Evolutionary conservation across 2,329 filamentous ascomycete genomes (phyloP).

Genomic region (Ophiocordyceps camponoti-leonardi): DNA sequence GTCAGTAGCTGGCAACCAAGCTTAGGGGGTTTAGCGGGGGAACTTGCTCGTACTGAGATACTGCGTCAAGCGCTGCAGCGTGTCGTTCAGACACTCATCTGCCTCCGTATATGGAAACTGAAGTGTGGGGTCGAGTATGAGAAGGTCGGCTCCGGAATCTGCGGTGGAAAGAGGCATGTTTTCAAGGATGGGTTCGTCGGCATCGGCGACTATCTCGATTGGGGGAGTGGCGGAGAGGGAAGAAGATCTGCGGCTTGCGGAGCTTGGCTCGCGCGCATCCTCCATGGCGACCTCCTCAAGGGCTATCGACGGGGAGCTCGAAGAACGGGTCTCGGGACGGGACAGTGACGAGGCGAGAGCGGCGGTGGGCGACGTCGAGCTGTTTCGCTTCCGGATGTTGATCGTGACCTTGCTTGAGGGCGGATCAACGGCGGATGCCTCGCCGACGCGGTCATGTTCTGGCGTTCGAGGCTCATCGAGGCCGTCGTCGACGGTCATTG

Average conservation of each 20-base stretch:
- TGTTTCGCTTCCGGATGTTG: constrained; percentile 30
- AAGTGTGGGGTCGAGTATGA: constrained; percentile 21
- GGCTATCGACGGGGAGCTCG: not conserved
- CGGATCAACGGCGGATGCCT: constrained; percentile 16
- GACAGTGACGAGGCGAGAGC: not conserved
- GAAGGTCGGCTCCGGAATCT: constrained; percentile 6
- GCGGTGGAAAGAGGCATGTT: constrained; percentile 14
- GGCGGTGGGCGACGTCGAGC: not conserved
- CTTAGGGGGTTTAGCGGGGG: not conserved
- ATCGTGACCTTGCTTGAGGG: constrained; percentile 43
- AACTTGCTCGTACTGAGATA: constrained; percentile 17
- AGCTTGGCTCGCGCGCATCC: not conserved
- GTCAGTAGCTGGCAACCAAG: not conserved
- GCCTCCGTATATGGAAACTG: constrained; percentile 28
- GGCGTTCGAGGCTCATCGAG: constrained; percentile 21
- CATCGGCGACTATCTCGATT: constrained; percentile 20
- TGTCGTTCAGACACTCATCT: constrained; percentile 13
- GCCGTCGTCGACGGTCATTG: constrained; percentile 17
- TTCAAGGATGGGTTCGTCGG: constrained; percentile 10
- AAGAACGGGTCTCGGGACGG: not conserved
- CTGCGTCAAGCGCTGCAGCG: constrained; percentile 17
- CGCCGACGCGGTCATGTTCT: constrained; percentile 13
- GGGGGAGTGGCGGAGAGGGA: constrained; percentile 19
- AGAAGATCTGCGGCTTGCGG: not conserved
- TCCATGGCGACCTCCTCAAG: not conserved